Evolutionary conservation across 192 early-diverging fungal species (phyloP).

Genomic region (Geosiphon pyriformis): DNA sequence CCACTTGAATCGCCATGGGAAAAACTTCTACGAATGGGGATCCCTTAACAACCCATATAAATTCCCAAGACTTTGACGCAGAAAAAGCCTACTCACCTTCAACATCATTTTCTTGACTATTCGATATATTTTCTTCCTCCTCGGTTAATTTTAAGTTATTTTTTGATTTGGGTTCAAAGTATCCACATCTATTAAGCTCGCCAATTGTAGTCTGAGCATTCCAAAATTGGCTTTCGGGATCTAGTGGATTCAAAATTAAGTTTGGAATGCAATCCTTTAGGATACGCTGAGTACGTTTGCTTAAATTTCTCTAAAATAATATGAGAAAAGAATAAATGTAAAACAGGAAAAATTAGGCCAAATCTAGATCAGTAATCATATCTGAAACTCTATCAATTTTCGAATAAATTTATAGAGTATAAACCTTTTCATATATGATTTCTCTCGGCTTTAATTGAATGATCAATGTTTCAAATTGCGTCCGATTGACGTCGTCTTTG

Average conservation of each 20-base stretch:
- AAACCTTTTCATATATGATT: conserved; percentile 76
- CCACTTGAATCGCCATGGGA: conserved; percentile 42
- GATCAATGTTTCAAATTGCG: conserved; percentile 88
- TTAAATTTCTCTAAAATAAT: conserved; percentile 39
- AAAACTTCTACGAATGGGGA: conserved; percentile 25
- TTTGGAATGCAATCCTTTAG: conserved; percentile 57
- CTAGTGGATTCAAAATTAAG: conserved; percentile 58
- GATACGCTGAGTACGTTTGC: conserved; percentile 46
- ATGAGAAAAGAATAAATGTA: conserved; percentile 4
- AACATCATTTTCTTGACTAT: not conserved
- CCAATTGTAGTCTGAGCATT: conserved; percentile 44
- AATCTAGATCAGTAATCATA: too few species aligned
- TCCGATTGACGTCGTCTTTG: conserved; percentile 82
- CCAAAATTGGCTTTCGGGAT: conserved; percentile 73
- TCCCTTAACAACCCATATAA: not conserved
- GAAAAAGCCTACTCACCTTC: not conserved
- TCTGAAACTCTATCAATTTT: too few species aligned
- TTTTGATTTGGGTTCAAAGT: too few species aligned
- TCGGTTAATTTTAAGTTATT: conserved; percentile 22
- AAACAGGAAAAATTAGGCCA: not conserved
- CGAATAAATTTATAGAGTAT: not conserved
- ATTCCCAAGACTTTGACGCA: not conserved
- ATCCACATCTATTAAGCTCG: conserved; percentile 53
- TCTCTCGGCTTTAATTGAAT: conserved; percentile 91
- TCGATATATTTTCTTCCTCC: conserved; percentile 19